Evolutionary conservation across 305 asterid species (phyloP).

Genomic region (Striga hermonthica): DNA sequence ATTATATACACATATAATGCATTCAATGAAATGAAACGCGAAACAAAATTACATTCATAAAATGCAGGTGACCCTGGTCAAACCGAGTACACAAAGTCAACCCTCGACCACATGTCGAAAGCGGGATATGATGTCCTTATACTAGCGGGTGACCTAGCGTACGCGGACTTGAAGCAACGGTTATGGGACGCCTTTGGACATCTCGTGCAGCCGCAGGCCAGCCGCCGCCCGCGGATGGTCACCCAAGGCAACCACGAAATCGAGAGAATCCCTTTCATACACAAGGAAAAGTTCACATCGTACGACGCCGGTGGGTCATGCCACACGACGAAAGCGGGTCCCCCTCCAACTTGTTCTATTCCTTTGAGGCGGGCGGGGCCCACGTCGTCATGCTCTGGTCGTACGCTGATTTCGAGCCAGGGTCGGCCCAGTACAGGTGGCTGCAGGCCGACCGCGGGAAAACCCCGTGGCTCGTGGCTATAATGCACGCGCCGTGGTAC

Average conservation of each 20-base stretch:
- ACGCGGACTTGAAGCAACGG: too few relatives aligned
- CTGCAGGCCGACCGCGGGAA: constrained; percentile 39
- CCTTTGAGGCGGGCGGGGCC: constrained; percentile 59
- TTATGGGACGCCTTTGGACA: constrained; percentile 86
- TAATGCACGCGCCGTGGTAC: constrained; percentile 86
- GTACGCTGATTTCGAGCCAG: constrained; percentile 48
- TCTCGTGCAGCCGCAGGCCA: constrained; percentile 66
- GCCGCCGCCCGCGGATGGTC: constrained; percentile 86
- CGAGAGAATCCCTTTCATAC: constrained; percentile 51
- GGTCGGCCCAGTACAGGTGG: constrained; percentile 64
- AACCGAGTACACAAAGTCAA: too few relatives aligned
- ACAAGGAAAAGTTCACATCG: too few relatives aligned
- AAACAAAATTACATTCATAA: too few relatives aligned
- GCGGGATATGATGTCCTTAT: too few relatives aligned
- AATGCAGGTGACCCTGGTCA: too few relatives aligned
- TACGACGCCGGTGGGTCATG: constrained; percentile 92
- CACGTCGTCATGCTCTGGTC: constrained; percentile 77
- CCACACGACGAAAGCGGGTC: constrained; percentile 66
- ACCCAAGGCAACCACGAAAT: constrained; percentile 84
- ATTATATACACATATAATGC: too few relatives aligned
- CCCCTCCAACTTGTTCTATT: constrained; percentile 61
- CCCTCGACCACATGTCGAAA: too few relatives aligned
- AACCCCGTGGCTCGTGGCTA: constrained; percentile 64
- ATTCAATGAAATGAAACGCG: too few relatives aligned
- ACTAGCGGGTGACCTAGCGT: too few relatives aligned